Evolutionary conservation across 164 flowering plant species (phyloP).

Genomic region (Vitis labrusca): DNA sequence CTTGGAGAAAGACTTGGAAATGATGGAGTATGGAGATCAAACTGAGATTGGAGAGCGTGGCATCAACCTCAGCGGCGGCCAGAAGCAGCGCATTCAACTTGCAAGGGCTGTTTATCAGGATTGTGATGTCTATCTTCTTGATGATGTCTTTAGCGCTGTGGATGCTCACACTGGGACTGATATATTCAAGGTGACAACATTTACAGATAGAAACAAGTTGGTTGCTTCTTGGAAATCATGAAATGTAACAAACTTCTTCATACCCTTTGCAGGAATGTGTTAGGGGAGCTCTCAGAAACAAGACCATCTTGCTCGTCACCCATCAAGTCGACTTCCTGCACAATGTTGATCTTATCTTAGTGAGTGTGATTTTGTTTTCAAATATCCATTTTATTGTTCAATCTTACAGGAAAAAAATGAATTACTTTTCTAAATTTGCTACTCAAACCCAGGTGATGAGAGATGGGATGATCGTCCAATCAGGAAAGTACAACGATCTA

Average conservation of each 20-base stretch:
- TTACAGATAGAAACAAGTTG: neutral
- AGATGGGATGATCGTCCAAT: conserved; percentile 88
- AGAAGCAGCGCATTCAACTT: conserved; percentile 96
- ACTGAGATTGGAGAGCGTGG: conserved; percentile 99
- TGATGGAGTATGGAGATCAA: conserved; percentile 97
- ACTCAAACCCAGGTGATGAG: conserved; percentile 77
- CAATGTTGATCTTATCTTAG: conserved; percentile 82
- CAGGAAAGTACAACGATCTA: conserved; percentile 77
- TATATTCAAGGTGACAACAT: conserved; percentile 71
- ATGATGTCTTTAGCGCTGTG: conserved; percentile 96
- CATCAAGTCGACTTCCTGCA: conserved; percentile 97
- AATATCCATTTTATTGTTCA: neutral
- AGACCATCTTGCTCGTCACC: conserved; percentile 89
- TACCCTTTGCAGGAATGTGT: conserved; percentile 75
- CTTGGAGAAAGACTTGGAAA: conserved; percentile 86
- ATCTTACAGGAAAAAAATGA: neutral
- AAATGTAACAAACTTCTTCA: neutral
- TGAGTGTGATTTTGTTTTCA: conserved; percentile 23
- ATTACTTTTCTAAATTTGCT: neutral
- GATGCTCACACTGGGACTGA: conserved; percentile 99
- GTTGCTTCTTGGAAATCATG: neutral
- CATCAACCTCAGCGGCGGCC: conserved; percentile 97
- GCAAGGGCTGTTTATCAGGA: conserved; percentile 98
- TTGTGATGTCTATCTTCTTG: conserved; percentile 86
- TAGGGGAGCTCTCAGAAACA: conserved; percentile 70